These are phyloP conservation scores for Brassica incana DNA, from an alignment of 345 rosid genomes.

Conservation along the genomic window DNA sequence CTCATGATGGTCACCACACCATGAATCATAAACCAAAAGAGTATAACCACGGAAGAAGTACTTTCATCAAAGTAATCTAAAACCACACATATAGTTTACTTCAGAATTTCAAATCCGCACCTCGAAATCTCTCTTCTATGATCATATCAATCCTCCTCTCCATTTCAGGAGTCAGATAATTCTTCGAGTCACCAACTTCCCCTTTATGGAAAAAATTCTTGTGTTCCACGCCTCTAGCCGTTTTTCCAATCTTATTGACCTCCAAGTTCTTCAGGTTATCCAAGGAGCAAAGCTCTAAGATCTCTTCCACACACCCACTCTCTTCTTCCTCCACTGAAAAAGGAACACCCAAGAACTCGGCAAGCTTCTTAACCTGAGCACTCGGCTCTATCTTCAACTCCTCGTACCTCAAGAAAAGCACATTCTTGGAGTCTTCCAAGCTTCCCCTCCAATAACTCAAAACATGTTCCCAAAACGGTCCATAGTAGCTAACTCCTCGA, in stretches of 20 bases:
- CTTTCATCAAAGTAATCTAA: not conserved
- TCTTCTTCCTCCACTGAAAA: constrained; percentile 23
- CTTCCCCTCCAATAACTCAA: constrained; percentile 28
- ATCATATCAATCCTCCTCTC: not conserved
- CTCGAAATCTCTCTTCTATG: not conserved
- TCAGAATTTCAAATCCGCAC: constrained; percentile 2
- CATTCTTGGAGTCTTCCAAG: constrained; percentile 19
- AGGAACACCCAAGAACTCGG: constrained; percentile 36
- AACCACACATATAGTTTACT: not conserved
- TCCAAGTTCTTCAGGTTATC: constrained; percentile 14
- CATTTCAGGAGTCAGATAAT: not conserved
- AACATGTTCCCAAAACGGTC: constrained; percentile 39
- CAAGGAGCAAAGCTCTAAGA: constrained; percentile 12
- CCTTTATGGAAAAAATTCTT: constrained; percentile 9
- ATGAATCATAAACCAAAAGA: not conserved
- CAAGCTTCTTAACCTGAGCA: constrained; percentile 27
- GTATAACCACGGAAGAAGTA: not conserved
- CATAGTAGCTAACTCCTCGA: constrained; percentile 9
- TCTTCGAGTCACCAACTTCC: not conserved
- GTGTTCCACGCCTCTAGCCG: not conserved
- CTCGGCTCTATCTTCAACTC: constrained; percentile 19
- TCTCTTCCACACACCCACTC: constrained; percentile 10
- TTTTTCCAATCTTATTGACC: constrained; percentile 20
- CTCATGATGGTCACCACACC: not conserved
- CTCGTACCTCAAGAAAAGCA: constrained; percentile 39